These are phyloP conservation scores for Ceriops tagal DNA, from an alignment of 345 rosid species.

Conservation along the genomic window DNA sequence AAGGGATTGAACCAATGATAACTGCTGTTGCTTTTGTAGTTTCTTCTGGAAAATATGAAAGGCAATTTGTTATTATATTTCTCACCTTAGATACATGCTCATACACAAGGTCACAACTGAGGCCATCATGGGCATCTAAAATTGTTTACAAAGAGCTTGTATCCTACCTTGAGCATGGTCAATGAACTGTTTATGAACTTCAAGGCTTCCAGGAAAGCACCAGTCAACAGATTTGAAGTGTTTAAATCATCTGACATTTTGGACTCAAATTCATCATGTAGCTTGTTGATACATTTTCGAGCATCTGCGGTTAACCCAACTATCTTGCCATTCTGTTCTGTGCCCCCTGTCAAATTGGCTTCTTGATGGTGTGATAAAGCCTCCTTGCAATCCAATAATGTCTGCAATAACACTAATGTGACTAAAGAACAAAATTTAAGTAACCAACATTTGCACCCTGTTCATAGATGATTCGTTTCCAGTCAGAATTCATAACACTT, in stretches of 20 bases:
- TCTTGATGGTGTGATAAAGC: slow-evolving; percentile 49
- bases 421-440: background rate
- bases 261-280: slow-evolving; percentile 51
- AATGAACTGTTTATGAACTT: slow-evolving; percentile 64
- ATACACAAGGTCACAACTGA: background rate
- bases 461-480: background rate
- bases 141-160: background rate
- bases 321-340: slow-evolving; percentile 28
- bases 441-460: background rate
- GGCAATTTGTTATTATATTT: background rate
- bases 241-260: slow-evolving; percentile 83
- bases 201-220: slow-evolving; percentile 78
- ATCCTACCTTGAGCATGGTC: slow-evolving; percentile 56
- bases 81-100: background rate
- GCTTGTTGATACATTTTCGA: slow-evolving; percentile 45
- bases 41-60: slow-evolving; percentile 54
- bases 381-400: slow-evolving; percentile 70
- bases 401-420: slow-evolving; percentile 34
- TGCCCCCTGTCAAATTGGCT: slow-evolving; percentile 32
- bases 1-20: slow-evolving; percentile 55
- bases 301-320: slow-evolving; percentile 46
- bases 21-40: slow-evolving; percentile 56
- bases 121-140: background rate
- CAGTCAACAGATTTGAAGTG: slow-evolving; percentile 72
- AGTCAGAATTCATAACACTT: background rate